These are phyloP conservation scores for Penicillium coffeae DNA, from an alignment of 495 filamentous ascomycete species.

Conservation along the genomic window DNA sequence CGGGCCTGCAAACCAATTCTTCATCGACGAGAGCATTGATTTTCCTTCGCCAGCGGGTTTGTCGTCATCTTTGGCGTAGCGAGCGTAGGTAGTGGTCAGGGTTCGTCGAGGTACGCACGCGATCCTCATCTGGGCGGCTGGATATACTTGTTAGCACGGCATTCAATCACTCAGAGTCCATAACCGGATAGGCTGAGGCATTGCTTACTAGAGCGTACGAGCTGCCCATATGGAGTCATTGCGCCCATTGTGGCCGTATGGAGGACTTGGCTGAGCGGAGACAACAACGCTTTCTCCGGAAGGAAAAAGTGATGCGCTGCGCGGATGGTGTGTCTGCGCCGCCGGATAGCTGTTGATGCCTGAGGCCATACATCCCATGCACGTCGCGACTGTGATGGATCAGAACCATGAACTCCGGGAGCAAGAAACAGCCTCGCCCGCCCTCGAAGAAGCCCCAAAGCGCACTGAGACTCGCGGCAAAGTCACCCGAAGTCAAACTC, in stretches of 20 bases:
- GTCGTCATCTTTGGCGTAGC: conserved; percentile 27
- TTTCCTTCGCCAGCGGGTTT: conserved; percentile 9
- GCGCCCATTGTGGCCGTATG: conserved; percentile 39
- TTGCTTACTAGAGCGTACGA: conserved; percentile 39
- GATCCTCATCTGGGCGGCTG: conserved; percentile 35
- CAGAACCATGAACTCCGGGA: conserved; percentile 5
- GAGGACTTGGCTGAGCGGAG: conserved; percentile 8
- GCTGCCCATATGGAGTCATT: conserved; percentile 36
- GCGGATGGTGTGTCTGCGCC: conserved; percentile 14
- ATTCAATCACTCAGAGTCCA: too few relatives aligned
- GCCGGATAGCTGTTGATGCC: conserved; percentile 12
- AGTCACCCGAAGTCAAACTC: background rate
- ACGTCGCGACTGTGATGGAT: conserved; percentile 18
- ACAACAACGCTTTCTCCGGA: background rate
- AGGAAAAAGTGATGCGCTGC: conserved; percentile 32
- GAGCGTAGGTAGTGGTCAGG: conserved; percentile 31
- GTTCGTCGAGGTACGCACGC: conserved; percentile 40
- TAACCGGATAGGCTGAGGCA: too few relatives aligned
- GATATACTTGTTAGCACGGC: too few relatives aligned
- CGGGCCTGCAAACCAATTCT: conserved; percentile 36
- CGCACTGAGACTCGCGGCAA: background rate
- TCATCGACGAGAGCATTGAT: conserved; percentile 32
- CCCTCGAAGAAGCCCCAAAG: background rate
- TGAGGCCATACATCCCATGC: conserved; percentile 15
- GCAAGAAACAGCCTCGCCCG: background rate